Conservation (phyloP, 768 basidiomycete genomes). For the Pulveroboletus sp. region DNA sequence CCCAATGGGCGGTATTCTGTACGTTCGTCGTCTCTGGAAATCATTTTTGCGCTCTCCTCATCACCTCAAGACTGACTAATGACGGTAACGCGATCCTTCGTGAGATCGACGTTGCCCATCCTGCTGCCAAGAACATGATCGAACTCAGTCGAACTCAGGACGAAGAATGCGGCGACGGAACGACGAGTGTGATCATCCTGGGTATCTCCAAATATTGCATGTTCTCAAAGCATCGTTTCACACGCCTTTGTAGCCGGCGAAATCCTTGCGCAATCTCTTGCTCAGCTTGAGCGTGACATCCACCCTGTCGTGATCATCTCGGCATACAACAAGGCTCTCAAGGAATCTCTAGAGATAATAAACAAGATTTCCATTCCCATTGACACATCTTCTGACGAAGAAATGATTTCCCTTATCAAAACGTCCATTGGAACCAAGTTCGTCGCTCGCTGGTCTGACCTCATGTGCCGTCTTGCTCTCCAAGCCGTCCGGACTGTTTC, state of each 20-base stretch:
- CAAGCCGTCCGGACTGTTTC: conserved; percentile 90
- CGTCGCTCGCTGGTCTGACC: conserved; percentile 90
- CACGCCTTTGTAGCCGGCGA: conserved; percentile 65
- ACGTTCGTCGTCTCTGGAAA: conserved; percentile 22
- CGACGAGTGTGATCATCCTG: conserved; percentile 96
- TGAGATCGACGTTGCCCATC: conserved; percentile 98
- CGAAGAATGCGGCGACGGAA: conserved; percentile 98
- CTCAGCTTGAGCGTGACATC: conserved; percentile 92
- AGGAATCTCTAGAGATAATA: conserved; percentile 86
- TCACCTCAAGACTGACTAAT: conserved; percentile 71
- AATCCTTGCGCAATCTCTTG: conserved; percentile 90
- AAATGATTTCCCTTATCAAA: conserved; percentile 97
- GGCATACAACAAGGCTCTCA: conserved; percentile 94
- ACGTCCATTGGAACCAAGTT: conserved; percentile 99
- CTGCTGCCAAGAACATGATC: conserved; percentile 99
- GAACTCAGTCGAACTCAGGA: conserved; percentile 97
- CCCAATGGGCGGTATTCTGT: conserved; percentile 99
- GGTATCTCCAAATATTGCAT: conserved; percentile 46
- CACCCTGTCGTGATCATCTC: conserved; percentile 99
- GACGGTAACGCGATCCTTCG: conserved; percentile 99
- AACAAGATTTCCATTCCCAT: conserved; percentile 86
- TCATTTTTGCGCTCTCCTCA: background rate
- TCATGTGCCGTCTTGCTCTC: conserved; percentile 94
- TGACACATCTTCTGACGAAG: conserved; percentile 73
- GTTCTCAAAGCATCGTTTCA: background rate